A percentile compares a stretch with the other conserved stretches of the same genome.
Conservation (phyloP, 768 basidiomycete species). For the Dacryopinax primogenitus region DNA sequence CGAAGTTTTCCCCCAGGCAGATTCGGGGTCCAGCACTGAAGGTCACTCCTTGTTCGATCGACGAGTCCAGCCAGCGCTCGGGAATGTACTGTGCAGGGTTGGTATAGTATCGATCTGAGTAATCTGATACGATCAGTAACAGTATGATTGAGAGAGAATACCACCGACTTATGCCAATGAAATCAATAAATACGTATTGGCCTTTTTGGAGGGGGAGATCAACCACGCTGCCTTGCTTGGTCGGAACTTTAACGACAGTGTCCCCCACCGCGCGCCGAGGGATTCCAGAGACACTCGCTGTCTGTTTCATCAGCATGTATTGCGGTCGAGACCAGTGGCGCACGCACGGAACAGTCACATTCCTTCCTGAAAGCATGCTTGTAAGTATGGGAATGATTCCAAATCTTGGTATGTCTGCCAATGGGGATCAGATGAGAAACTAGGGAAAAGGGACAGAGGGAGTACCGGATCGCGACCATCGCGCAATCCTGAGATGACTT, state of each 20-base stretch:
- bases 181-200: background rate
- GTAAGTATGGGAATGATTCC: constrained; percentile 24
- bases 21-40: constrained; percentile 35
- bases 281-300: constrained; percentile 26
- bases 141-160: too few relatives aligned
- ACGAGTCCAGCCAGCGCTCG: constrained; percentile 37
- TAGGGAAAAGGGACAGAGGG: too few relatives aligned
- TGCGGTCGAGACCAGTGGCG: too few relatives aligned
- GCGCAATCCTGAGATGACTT: constrained; percentile 23
- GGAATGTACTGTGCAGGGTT: constrained; percentile 39
- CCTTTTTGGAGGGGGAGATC: background rate
- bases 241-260: constrained; percentile 18
- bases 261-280: constrained; percentile 25
- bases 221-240: constrained; percentile 14
- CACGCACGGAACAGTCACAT: constrained; percentile 28
- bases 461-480: constrained; percentile 21
- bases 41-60: constrained; percentile 18
- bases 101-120: constrained; percentile 38
- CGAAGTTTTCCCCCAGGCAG: constrained; percentile 47
- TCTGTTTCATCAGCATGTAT: too few relatives aligned
- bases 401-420: constrained; percentile 21
- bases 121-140: too few relatives aligned
- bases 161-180: constrained; percentile 29
- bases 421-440: background rate
- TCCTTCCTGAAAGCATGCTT: constrained; percentile 24